These are phyloP conservation scores for Podospora australis DNA, from an alignment of 495 filamentous ascomycete species.

Conservation along the genomic window DNA sequence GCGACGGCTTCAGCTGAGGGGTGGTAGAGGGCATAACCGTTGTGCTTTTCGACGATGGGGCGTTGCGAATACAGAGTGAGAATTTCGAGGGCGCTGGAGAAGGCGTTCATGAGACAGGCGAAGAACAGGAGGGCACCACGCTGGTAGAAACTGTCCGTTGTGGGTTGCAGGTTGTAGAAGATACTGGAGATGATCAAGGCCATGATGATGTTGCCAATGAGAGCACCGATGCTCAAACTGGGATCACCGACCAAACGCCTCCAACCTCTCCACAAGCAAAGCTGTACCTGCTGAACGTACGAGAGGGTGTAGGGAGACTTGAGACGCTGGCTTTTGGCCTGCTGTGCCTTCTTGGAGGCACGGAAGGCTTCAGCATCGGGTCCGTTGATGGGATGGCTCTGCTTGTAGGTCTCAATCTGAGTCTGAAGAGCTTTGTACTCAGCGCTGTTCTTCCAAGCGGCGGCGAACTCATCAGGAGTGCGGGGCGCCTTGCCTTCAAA, in stretches of 20 bases:
- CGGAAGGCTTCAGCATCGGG: conserved; percentile 61
- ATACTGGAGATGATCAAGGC: conserved; percentile 73
- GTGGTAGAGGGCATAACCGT: conserved; percentile 86
- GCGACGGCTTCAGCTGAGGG: conserved; percentile 81
- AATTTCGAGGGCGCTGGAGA: conserved; percentile 71
- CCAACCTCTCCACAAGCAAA: conserved; percentile 73
- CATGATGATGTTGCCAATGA: conserved; percentile 70
- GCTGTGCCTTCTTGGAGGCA: conserved; percentile 56
- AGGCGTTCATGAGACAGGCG: conserved; percentile 80
- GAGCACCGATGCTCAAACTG: conserved; percentile 58
- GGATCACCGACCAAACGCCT: conserved; percentile 63
- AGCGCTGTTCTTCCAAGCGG: conserved; percentile 66
- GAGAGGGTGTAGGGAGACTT: conserved; percentile 75
- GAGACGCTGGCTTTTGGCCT: conserved; percentile 54
- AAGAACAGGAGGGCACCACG: conserved; percentile 85
- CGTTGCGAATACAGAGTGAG: conserved; percentile 80
- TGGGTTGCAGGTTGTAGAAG: conserved; percentile 65
- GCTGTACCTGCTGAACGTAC: conserved; percentile 58
- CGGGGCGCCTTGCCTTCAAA: conserved; percentile 61
- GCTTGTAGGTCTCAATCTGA: conserved; percentile 68
- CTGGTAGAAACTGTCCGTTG: conserved; percentile 66
- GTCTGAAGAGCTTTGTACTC: conserved; percentile 56
- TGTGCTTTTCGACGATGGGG: conserved; percentile 88
- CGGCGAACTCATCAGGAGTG: conserved; percentile 72
- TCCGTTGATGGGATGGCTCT: conserved; percentile 55